These are phyloP conservation scores for Alternaria consortialis DNA, from an alignment of 2,329 filamentous ascomycete species.

Conservation along the genomic window DNA sequence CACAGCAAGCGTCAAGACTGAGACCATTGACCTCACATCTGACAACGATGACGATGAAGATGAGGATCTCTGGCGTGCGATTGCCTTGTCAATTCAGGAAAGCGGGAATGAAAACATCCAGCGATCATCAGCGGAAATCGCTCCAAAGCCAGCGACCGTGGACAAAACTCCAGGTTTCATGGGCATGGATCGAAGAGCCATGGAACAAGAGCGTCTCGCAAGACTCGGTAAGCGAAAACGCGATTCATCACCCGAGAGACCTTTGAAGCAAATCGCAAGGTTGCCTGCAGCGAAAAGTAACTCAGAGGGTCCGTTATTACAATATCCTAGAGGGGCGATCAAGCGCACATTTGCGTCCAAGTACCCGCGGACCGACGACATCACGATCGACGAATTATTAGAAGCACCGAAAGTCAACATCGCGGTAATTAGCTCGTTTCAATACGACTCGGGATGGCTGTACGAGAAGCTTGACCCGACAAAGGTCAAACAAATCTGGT, in stretches of 20 bases:
- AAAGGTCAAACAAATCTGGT: constrained; percentile 60
- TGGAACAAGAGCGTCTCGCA: constrained; percentile 85
- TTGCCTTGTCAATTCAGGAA: constrained; percentile 40
- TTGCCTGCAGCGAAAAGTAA: background rate
- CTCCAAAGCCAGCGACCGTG: background rate
- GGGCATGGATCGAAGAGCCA: constrained; percentile 76
- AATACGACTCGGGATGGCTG: constrained; percentile 85
- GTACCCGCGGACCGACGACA: constrained; percentile 72
- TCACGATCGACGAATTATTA: constrained; percentile 87
- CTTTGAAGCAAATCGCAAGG: constrained; percentile 37
- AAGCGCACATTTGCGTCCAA: constrained; percentile 82
- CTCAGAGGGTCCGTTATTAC: constrained; percentile 18
- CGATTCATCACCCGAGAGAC: constrained; percentile 54
- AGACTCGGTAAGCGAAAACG: constrained; percentile 70
- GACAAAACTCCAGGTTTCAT: constrained; percentile 43
- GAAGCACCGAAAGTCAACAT: constrained; percentile 76
- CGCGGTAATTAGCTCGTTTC: constrained; percentile 85
- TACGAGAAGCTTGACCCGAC: constrained; percentile 70
- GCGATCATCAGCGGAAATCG: background rate
- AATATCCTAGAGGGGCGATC: constrained; percentile 70
- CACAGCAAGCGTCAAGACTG: constrained; percentile 3
- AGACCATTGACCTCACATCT: constrained; percentile 28
- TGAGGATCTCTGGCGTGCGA: constrained; percentile 37
- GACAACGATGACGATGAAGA: constrained; percentile 32
- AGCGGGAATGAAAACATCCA: background rate